Evolutionary conservation across 805 yeast species (phyloP).

Genomic region (Kuraishia hungarica): DNA sequence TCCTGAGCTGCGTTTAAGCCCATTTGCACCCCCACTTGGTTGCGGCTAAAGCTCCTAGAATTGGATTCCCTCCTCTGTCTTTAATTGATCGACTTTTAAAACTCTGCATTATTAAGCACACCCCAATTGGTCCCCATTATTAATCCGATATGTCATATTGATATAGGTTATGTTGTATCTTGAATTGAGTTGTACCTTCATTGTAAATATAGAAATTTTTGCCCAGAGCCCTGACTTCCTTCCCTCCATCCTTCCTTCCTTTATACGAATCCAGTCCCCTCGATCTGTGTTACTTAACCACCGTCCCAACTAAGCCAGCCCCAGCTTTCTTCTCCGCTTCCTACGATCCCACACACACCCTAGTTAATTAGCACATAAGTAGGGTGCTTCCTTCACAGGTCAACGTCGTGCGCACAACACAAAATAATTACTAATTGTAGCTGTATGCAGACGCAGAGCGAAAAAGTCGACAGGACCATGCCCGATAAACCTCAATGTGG

Average conservation of each 20-base stretch:
- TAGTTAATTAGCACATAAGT: too few relatives aligned
- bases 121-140: too few relatives aligned
- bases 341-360: not conserved
- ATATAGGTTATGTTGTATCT: too few relatives aligned
- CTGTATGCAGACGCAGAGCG: not conserved
- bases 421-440: not conserved
- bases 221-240: too few relatives aligned
- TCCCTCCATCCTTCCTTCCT: too few relatives aligned
- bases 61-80: not conserved
- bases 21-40: not conserved
- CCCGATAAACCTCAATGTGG: not conserved
- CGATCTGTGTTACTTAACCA: too few relatives aligned
- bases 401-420: not conserved
- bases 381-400: not conserved
- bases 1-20: not conserved
- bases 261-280: too few relatives aligned
- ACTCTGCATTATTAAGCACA: not conserved
- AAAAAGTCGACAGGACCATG: not conserved
- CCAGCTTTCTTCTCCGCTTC: not conserved
- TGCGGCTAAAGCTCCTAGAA: not conserved
- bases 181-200: too few relatives aligned
- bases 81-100: too few relatives aligned
- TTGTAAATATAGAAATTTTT: too few relatives aligned
- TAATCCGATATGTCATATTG: too few relatives aligned
- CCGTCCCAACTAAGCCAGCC: not conserved